Evolutionary conservation across 306 rosid species (phyloP), one percentile per base, ranked within the genome.

Genomic region (Crotalaria pallida): DNA sequence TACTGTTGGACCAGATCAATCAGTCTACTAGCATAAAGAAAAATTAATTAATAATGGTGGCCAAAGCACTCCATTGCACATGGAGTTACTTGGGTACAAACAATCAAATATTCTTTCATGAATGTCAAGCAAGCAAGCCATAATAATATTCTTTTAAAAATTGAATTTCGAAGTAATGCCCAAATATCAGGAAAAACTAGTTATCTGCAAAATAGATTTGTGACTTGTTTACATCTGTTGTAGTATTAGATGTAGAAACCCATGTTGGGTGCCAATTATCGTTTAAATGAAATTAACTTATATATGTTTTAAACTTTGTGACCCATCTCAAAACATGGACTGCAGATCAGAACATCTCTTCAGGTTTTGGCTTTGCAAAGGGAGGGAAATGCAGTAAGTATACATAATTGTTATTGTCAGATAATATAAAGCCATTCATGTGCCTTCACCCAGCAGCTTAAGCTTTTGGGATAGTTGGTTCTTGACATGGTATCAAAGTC

Each of bases 321-420:
- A 22, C 29, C 21, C 11, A 47, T 69, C 23, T 47, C 22, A 10
- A 47, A 62, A 68, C 23, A 40, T 79, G 67, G 52, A 65, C 65
- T 86, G 76, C 85, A 91, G 96, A 77, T 91, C 63, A 84, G 82
- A 80, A 91, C 92, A 59, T 84, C 97, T 57, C 92, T 91, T 80
- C 90, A 91, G 83, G 78, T 86, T 78, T 87, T 91, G 80, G 92
- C 96, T 71, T 72, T 91, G 85, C 90, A 73, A 64, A 80, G 90
- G 77, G 90, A 91, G 83, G 82, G 96, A 55, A 73, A 53, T 67
- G 69, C 70, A 48, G 97, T 88, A 71, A 74, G 89, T 80, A 58
- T 61, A 36, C 48, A 41, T 16, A 36, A 67, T 41, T 27, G 33
- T 47, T n/a, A n/a, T n/a, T n/a, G n/a, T n/a, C n/a, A n/a, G n/a